Evolutionary conservation across 2,329 filamentous ascomycete species (phyloP).

Genomic region (Cladosporium cucumerinum): DNA sequence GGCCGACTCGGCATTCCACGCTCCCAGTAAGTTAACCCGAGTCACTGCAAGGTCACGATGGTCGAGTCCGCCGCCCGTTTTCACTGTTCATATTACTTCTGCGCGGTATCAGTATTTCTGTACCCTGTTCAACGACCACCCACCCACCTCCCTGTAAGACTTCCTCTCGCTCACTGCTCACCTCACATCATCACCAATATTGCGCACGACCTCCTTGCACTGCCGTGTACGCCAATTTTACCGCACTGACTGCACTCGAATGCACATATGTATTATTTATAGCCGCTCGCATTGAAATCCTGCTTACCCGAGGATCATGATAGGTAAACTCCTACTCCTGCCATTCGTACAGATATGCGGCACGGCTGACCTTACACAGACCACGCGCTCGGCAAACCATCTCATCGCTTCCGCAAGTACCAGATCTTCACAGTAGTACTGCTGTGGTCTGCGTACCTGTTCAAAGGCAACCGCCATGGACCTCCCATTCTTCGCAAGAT

Average conservation of each 20-base stretch:
- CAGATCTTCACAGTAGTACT: constrained; percentile 88
- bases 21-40: not conserved
- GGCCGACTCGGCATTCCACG: constrained; percentile 9
- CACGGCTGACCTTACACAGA: constrained; percentile 48
- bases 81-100: not conserved
- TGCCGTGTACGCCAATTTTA: not conserved
- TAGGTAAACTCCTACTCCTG: constrained; percentile 7
- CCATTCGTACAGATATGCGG: not conserved
- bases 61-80: constrained; percentile 6
- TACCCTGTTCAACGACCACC: not conserved
- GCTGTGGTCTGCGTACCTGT: constrained; percentile 85
- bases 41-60: constrained; percentile 11
- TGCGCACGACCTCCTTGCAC: not conserved
- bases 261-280: constrained; percentile 14
- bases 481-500: constrained; percentile 71
- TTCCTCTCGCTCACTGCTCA: not conserved
- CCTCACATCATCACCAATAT: not conserved
- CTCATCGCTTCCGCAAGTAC: constrained; percentile 83
- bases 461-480: constrained; percentile 81
- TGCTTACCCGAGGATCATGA: constrained; percentile 9
- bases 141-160: not conserved
- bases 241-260: not conserved
- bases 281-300: not conserved
- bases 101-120: not conserved
- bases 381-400: constrained; percentile 87